Evolutionary conservation across 2,329 filamentous ascomycete species (phyloP), one percentile per base, ranked within the genome.

Genomic region (Pseudocercospora eumusae): DNA sequence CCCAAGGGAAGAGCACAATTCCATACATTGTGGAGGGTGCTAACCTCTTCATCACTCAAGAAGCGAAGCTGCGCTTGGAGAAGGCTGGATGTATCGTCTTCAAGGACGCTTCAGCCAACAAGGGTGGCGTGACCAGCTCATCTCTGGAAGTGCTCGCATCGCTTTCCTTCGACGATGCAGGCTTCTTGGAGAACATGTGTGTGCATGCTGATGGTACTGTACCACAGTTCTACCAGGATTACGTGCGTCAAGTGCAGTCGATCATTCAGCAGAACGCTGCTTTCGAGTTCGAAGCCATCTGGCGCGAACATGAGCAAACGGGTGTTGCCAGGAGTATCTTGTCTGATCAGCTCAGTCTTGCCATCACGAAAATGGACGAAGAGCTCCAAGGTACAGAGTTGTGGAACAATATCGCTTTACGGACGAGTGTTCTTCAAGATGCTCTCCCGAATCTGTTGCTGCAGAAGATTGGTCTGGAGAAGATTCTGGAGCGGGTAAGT

Each of bases 21-120:
- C 93, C 93, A 0, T 99, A 96, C 80, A 95, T 99, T 58, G 93
- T 99, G 49, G 95, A 99, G 79, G 95, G 95, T 57, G 95, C 95
- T 77, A 99, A 98, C 77, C 83, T 99, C 59, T 99, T 99, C 85
- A 96, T 99, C 79, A 97, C 95, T 0, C 95, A 99, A 78, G 95
- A 99, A 72, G 93, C 93, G 71, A 98, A 98, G 82, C 84, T 98
- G 59, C 90, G 92, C 23, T 86, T 99, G 13, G 95, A 99, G 80
- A 89, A 92, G 70, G 93, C 93, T n/a, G 95, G 95, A 63, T 96
- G 92, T 74, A 87, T 98, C 71, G 79, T 99, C 44, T 97, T 92
- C 88, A 99, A 99, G 81, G 95, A 99, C 77, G 95, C 95, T 4
- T 96, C 92, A 40, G 93, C 93, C 60, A 99, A 99, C 85, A 99